Base-by-base conservation (phyloP, 495 filamentous ascomycete genomes). In the Aspergillus sparsus region DNA sequence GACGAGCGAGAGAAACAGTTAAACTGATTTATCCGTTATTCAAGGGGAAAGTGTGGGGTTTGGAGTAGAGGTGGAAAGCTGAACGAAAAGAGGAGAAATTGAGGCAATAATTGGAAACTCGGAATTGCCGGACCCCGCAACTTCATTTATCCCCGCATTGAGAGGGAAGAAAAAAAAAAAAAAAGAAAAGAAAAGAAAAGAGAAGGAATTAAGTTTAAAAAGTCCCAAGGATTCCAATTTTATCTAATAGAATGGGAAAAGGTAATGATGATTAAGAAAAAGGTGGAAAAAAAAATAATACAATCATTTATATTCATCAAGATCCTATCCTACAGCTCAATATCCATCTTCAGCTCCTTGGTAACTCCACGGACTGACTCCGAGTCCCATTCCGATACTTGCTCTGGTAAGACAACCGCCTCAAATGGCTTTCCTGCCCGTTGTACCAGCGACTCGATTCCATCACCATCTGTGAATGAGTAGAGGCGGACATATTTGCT, bases 391-490 rank as follows among this genome's bases (percentile, higher is more conserved):
- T 62, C 65, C 7, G 54, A 59, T 46, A 55, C 64, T 51, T 65
- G 36, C 8, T 73, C 71, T 2, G 72, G 72, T 41, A 75, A 45
- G 0, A 75, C 66, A 6, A 69, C 69, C 0, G 62, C 58, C 39
- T 68, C 64, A 31, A 67, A 61, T 10, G 64, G 65, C 57, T 62
- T 56, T 6, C 72, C 72, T 4, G 68, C 56, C 46, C 64, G 60
- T 31, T 73, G 73, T 13, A 75, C 68, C 49, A 75, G 42, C 10
- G 69, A 55, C 56, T 75, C 73, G 47, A 75, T 73, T 31, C 77
- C 77, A 66, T 76, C 67, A 7, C 77, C 77, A 64, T 76, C 76
- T 2, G 71, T 68, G 60, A 77, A 80, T 2, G 74, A 72, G 69
- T 74, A 78, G 3, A 75, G 64, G 15, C 70, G 72, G 21, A 77